Base-by-base conservation (phyloP, 352 stramenopile species). In the Globisporangium ultimum region DNA sequence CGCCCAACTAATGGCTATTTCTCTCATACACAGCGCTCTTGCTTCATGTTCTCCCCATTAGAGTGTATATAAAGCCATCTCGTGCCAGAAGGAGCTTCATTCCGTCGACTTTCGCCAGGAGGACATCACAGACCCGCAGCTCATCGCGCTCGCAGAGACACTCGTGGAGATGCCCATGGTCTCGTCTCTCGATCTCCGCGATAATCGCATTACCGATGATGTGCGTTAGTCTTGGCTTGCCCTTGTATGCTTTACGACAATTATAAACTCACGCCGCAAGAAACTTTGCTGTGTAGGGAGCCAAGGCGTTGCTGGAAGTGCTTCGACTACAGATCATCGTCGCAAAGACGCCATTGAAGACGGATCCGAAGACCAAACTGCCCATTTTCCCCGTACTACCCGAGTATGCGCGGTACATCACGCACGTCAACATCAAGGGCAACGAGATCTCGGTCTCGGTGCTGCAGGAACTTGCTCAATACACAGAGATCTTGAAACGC, bases 21-120 rank as follows among this genome's bases (percentile, higher is more conserved):
- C n/a, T 42, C 22, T 13, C 2, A 18, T 17, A 11, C 11, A n/a
- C 42, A 18, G 14, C 43, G 15, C 28, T 36, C 3, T 36, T 36
- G 28, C 24, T 32, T 32, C 7, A 36, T 36, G 2, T 28, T 28
- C 24, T 28, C 24, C 24, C 5, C 5, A 28, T 28, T 14, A 93
- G 83, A 91, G 78, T 50, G 81, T 94, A 51, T 93, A 92, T 66
- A 94, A 92, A 58, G 81, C 83, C 6, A 93, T 94, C 47, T 90
- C 85, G 40, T 81, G 81, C 17, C 85, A 93, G 55, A 89, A 89
- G 60, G 80, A 93, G 40, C 58, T 94, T 9, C 70, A 88, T 48
- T 75, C 67, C 6, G 60, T 89, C 21, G 83, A 94, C 66, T 93
- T 91, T 55, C 76, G 74, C 3, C 77, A 90, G 51, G 80, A 92